phyloP scores from a whole-genome alignment of 352 stramenopile species.

The Pythium monospermum region DNA sequence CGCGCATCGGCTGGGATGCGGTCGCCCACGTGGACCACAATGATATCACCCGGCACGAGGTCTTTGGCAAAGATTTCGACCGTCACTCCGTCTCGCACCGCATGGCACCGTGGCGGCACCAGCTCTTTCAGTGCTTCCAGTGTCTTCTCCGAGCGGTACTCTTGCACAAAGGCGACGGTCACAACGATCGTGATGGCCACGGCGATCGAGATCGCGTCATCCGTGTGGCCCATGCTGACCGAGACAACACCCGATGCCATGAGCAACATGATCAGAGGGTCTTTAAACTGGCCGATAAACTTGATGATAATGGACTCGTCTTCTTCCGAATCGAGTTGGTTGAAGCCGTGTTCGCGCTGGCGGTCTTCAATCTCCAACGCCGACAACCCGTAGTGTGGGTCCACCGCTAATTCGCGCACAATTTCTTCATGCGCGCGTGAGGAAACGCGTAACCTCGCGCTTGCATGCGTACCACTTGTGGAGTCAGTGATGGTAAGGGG shows the following conservation, averaged over 20 bases:
- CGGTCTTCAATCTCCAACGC: conserved; percentile 48
- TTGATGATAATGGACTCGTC: conserved; percentile 87
- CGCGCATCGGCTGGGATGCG: conserved; percentile 91
- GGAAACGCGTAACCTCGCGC: conserved; percentile 16
- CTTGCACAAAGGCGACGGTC: conserved; percentile 93
- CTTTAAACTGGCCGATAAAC: conserved; percentile 94
- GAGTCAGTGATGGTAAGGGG: conserved; percentile 5
- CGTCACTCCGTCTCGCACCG: conserved; percentile 45
- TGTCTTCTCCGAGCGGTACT: conserved; percentile 85
- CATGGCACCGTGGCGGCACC: conserved; percentile 68
- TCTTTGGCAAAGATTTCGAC: conserved; percentile 71
- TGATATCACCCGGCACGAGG: conserved; percentile 77
- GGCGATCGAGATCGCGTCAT: conserved; percentile 95
- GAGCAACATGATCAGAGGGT: conserved; percentile 96
- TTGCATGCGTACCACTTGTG: neutral
- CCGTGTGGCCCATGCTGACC: conserved; percentile 89
- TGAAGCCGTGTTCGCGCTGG: conserved; percentile 64
- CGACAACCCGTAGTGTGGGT: conserved; percentile 56
- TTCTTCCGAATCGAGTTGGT: conserved; percentile 67
- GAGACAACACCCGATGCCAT: conserved; percentile 90
- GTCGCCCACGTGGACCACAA: conserved; percentile 90
- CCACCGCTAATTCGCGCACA: conserved; percentile 57
- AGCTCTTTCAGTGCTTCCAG: conserved; percentile 80
- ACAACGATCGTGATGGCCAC: conserved; percentile 96
- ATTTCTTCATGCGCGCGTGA: conserved; percentile 53